phyloP scores from a whole-genome alignment of 768 basidiomycete species.

The Rhizopogon vesiculosus region DNA sequence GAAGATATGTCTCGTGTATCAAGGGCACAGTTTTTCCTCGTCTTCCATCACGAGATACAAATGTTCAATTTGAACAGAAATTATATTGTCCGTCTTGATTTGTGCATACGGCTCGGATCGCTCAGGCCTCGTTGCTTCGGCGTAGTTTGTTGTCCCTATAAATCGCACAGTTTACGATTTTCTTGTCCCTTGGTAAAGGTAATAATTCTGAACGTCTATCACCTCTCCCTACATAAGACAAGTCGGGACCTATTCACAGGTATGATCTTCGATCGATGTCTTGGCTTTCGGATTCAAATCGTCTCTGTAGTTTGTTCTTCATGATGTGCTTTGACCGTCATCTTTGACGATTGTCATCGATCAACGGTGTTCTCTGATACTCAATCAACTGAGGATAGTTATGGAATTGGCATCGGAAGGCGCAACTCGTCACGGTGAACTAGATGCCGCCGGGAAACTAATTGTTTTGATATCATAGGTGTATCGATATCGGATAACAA shows the following conservation, averaged over 20 bases:
- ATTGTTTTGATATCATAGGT: neutral
- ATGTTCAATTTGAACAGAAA: neutral
- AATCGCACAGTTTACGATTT: conserved; percentile 8
- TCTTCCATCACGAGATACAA: neutral
- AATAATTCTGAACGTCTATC: conserved; percentile 5
- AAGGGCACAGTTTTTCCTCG: neutral
- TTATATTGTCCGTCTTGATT: neutral
- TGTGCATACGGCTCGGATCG: conserved; percentile 7
- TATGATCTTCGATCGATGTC: conserved; percentile 22
- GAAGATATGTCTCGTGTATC: neutral
- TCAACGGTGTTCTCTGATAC: neutral
- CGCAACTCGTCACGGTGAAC: neutral
- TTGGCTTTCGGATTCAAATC: neutral
- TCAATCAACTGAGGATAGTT: neutral
- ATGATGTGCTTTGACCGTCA: neutral
- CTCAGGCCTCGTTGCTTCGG: conserved; percentile 5
- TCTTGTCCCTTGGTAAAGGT: conserved; percentile 8
- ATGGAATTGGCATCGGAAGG: neutral
- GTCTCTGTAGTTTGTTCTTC: neutral
- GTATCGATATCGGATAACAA: conserved; percentile 2
- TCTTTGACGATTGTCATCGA: neutral
- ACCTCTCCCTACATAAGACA: conserved; percentile 5
- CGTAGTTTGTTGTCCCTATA: conserved; percentile 8
- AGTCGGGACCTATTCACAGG: conserved; percentile 13
- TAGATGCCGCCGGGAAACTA: neutral